These are phyloP conservation scores for Colletotrichum nymphaeae DNA, from an alignment of 2,329 filamentous ascomycete genomes.

Conservation along the genomic window DNA sequence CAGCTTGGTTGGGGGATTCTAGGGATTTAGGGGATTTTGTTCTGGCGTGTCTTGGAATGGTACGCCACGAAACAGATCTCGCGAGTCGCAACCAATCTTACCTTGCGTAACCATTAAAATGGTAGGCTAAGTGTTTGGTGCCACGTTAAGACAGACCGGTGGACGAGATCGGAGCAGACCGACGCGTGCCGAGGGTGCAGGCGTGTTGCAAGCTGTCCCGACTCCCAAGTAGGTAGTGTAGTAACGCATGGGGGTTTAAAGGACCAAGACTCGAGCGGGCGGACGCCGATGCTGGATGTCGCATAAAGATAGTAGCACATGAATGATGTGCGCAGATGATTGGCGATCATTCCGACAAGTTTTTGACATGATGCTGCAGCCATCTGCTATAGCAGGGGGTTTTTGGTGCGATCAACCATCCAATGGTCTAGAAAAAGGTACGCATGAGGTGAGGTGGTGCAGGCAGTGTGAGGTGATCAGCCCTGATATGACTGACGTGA, in stretches of 20 bases:
- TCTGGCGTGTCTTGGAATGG: constrained; percentile 30
- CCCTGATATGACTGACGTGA: background rate
- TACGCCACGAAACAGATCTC: constrained; percentile 33
- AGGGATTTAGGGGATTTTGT: constrained; percentile 6
- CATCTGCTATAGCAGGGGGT: background rate
- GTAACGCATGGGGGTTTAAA: background rate
- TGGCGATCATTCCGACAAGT: constrained; percentile 20
- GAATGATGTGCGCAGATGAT: constrained; percentile 32
- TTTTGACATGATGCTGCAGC: constrained; percentile 3
- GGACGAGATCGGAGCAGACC: background rate
- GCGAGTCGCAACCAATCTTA: constrained; percentile 15
- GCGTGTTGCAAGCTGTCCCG: background rate
- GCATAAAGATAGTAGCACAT: constrained; percentile 15
- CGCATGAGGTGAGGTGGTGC: background rate
- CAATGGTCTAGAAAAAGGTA: background rate
- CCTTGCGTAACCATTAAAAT: background rate
- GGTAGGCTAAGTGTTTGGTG: constrained; percentile 3
- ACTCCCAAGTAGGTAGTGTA: background rate
- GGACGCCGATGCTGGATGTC: background rate
- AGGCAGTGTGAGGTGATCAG: background rate
- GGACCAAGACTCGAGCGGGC: background rate
- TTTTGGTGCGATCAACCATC: background rate
- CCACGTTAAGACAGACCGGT: background rate
- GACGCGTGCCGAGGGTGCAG: background rate
- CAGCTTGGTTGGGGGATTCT: constrained; percentile 26